A percentile compares a stretch with the other conserved stretches of the same genome.
These are phyloP conservation scores for Theileria sp. DNA, from an alignment of 169 alveolate species.

Conservation along the genomic window DNA sequence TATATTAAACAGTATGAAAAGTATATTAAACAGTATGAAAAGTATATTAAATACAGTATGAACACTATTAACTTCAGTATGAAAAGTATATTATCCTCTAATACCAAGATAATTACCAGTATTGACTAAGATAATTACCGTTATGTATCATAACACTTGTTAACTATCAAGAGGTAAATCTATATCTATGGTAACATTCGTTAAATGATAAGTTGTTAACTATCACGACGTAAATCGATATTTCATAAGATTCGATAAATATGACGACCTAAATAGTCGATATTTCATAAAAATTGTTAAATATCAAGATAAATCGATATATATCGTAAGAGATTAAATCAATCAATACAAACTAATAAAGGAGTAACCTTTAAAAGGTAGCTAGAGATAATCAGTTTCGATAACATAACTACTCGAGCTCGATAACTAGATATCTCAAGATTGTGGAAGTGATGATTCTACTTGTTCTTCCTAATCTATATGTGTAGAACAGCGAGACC, in stretches of 20 bases:
- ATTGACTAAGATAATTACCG: background rate
- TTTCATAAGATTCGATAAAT: background rate
- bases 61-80: too few species aligned
- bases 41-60: too few species aligned
- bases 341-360: background rate
- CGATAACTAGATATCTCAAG: constrained; percentile 2
- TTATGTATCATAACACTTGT: background rate
- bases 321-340: background rate
- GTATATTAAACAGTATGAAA: too few species aligned
- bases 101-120: background rate
- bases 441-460: constrained; percentile 2
- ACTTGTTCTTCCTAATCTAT: constrained; percentile 47
- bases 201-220: background rate
- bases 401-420: background rate
- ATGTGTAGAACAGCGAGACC: constrained; percentile 67
- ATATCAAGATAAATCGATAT: background rate
- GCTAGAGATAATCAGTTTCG: background rate
- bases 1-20: too few species aligned
- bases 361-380: background rate
- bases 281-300: background rate
- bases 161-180: background rate
- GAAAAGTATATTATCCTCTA: too few species aligned
- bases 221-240: background rate
- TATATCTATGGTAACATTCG: background rate
- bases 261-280: too few species aligned